Conservation (phyloP, 1,139 yeast species). For the Diutina sp. region DNA sequence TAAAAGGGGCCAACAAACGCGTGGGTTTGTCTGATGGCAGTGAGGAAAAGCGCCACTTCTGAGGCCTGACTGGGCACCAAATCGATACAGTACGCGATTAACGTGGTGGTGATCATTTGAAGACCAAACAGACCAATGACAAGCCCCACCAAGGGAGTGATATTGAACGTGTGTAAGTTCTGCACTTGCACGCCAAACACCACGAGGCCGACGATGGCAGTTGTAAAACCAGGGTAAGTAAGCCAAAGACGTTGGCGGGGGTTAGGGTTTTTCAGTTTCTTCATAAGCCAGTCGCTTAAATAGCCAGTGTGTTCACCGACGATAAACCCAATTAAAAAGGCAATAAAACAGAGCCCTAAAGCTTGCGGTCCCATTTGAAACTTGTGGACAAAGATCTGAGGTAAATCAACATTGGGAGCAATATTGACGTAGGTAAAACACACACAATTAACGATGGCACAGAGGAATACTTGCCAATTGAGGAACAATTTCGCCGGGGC, state of each 20-base stretch:
- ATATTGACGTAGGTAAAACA: background rate
- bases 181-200: background rate
- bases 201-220: background rate
- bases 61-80: background rate
- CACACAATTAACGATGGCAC: background rate
- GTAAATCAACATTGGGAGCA: slow-evolving; percentile 1
- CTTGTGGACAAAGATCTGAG: background rate
- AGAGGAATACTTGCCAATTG: background rate
- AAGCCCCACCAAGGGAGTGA: background rate
- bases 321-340: slow-evolving; percentile 1
- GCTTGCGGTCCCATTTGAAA: background rate
- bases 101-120: background rate
- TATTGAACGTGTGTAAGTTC: background rate
- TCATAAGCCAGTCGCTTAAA: background rate
- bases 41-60: background rate
- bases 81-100: background rate
- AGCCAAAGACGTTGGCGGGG: background rate
- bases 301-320: background rate
- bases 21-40: background rate
- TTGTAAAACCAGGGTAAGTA: background rate
- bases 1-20: background rate
- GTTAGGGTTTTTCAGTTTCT: too few species aligned
- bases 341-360: background rate
- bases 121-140: slow-evolving; percentile 1
- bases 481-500: background rate